These are phyloP conservation scores for Candida sanyaensis DNA, from an alignment of 1,139 yeast species.

Conservation along the genomic window DNA sequence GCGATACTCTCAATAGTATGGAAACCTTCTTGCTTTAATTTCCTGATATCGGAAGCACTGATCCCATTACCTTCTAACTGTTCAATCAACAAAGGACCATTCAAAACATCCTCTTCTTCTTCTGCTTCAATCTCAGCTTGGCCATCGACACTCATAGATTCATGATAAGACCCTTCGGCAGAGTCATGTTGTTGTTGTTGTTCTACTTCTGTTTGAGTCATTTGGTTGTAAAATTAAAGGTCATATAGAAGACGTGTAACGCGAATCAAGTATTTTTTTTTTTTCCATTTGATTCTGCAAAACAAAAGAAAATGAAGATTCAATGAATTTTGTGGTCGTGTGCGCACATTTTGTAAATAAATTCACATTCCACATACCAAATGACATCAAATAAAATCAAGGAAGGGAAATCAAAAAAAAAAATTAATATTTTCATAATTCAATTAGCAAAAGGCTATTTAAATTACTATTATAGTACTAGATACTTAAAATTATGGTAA, in stretches of 20 bases:
- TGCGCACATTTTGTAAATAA: constrained; percentile 1
- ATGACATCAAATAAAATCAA: neutral
- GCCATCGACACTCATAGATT: neutral
- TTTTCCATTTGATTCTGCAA: neutral
- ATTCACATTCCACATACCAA: neutral
- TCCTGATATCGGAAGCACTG: constrained; percentile 73
- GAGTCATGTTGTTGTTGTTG: constrained; percentile 3
- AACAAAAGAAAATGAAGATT: neutral
- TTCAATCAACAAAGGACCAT: constrained; percentile 49
- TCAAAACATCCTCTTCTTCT: constrained; percentile 40
- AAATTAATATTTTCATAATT: too few relatives aligned
- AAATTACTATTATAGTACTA: too few relatives aligned
- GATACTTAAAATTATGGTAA: too few relatives aligned
- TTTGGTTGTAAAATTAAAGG: constrained; percentile 1
- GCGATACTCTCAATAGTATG: constrained; percentile 93
- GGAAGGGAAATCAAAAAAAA: neutral
- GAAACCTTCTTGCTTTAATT: constrained; percentile 79
- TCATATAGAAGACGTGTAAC: constrained; percentile 2
- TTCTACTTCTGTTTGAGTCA: constrained; percentile 12
- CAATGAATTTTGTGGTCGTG: neutral
- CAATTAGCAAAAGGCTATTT: too few relatives aligned
- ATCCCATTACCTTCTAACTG: constrained; percentile 83
- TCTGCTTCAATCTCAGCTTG: constrained; percentile 7
- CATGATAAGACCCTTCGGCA: constrained; percentile 1
- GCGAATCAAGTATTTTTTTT: constrained; percentile 2